Conservation (phyloP, 2,329 filamentous ascomycete genomes). For the Xylariaceae sp. region DNA sequence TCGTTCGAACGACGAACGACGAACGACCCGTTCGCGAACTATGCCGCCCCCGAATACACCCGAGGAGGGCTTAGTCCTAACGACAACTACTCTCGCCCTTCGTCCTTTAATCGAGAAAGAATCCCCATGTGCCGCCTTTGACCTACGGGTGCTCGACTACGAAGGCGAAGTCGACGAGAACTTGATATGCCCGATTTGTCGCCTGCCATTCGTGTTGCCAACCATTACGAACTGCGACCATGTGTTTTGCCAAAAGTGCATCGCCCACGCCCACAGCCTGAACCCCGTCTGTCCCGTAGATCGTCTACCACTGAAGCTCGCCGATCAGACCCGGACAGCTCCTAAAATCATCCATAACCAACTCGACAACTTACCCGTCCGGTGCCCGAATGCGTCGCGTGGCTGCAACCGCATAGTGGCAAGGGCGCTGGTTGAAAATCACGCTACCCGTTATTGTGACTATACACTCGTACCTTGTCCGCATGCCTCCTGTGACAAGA, state of each 20-base stretch:
- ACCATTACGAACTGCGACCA: conserved; percentile 59
- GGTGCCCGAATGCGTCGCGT: conserved; percentile 48
- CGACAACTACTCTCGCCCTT: conserved; percentile 25
- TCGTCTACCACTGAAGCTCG: conserved; percentile 38
- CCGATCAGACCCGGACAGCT: conserved; percentile 30
- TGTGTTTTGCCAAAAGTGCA: conserved; percentile 57
- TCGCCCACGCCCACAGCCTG: conserved; percentile 40
- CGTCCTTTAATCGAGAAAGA: conserved; percentile 22
- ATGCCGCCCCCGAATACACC: conserved; percentile 36
- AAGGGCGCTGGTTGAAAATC: conserved; percentile 50
- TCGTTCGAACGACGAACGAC: background rate
- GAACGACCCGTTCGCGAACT: conserved; percentile 4
- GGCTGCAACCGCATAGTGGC: conserved; percentile 48
- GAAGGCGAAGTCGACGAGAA: conserved; percentile 40
- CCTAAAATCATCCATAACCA: conserved; percentile 52
- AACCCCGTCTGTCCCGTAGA: conserved; percentile 53
- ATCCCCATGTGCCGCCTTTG: conserved; percentile 28
- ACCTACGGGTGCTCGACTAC: conserved; percentile 43
- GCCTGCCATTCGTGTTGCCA: conserved; percentile 54
- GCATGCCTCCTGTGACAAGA: conserved; percentile 45
- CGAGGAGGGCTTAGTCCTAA: conserved; percentile 29
- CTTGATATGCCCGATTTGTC: conserved; percentile 52
- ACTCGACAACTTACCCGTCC: conserved; percentile 53
- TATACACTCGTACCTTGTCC: conserved; percentile 53
- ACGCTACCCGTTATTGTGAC: conserved; percentile 52